Evolutionary conservation across 495 filamentous ascomycete genomes (phyloP).

Genomic region (Immersiella caudata): DNA sequence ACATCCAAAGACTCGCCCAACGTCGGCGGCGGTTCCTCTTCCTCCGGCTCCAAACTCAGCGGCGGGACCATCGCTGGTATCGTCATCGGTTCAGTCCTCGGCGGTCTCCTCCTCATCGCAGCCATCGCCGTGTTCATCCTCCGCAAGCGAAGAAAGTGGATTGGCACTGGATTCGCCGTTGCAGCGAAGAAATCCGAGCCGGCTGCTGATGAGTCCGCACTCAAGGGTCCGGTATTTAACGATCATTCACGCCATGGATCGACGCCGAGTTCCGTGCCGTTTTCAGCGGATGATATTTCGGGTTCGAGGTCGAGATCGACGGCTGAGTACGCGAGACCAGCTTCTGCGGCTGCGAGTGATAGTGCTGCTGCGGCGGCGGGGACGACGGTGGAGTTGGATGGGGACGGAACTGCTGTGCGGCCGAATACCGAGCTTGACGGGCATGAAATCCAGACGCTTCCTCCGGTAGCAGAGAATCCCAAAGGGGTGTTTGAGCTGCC

Average conservation of each 20-base stretch:
- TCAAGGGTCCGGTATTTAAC: slow-evolving; percentile 34
- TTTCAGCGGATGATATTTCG: slow-evolving; percentile 23
- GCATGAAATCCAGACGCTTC: slow-evolving; percentile 14
- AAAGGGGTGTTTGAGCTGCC: slow-evolving; percentile 18
- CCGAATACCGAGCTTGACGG: slow-evolving; percentile 26
- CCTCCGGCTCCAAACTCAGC: slow-evolving; percentile 23
- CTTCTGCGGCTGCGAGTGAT: neutral
- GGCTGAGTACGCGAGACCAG: slow-evolving; percentile 14
- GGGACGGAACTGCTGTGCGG: slow-evolving; percentile 18
- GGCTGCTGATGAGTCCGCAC: slow-evolving; percentile 26
- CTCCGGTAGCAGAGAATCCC: slow-evolving; percentile 17
- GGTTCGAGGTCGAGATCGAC: slow-evolving; percentile 9
- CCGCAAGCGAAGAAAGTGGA: slow-evolving; percentile 33
- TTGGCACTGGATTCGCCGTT: slow-evolving; percentile 24
- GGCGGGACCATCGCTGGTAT: slow-evolving; percentile 44
- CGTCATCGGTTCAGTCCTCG: slow-evolving; percentile 33
- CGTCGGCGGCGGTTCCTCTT: neutral
- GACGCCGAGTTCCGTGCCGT: slow-evolving; percentile 21
- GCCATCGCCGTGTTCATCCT: slow-evolving; percentile 30
- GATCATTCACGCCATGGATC: slow-evolving; percentile 16
- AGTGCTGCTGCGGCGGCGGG: slow-evolving; percentile 13
- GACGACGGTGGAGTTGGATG: slow-evolving; percentile 29
- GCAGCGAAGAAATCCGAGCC: slow-evolving; percentile 18
- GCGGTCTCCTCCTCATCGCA: slow-evolving; percentile 25
- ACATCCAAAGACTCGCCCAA: slow-evolving; percentile 19